Evolutionary conservation across 2,329 filamentous ascomycete species (phyloP), one percentile per base, ranked within the genome.

Genomic region (Penicillium sp.): DNA sequence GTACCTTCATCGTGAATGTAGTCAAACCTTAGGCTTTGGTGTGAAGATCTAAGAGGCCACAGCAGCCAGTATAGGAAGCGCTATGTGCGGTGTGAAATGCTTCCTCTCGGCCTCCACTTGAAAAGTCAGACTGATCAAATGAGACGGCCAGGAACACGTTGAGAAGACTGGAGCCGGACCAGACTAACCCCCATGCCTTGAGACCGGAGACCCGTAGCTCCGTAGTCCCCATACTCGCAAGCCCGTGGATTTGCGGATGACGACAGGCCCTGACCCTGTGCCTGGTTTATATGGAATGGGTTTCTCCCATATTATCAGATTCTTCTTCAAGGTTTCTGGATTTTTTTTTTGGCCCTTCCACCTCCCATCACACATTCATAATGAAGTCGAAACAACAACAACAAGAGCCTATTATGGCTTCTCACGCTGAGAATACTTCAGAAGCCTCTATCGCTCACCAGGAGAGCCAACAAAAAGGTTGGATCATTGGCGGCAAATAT

Each of bases 401-500:
- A 42, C 63, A 60, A 21, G 18, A 21, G 43, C 64, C 63, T 1
- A 58, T 55, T 24, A 58, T 58, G 42, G 49, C 64, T 29, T 63
- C 63, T 23, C 64, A 67, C 42, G 57, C 52, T 15, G 64, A 67
- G 52, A 61, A 57, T 41, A 52, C 61, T 23, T 50, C 60, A 16
- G 38, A 52, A 26, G 41, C 43, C 43, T 50, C 38, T 38, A 46
- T 42, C 41, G 44, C 36, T 49, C 47, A 57, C 10, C 31, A 56
- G 6, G 56, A 54, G 36, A 41, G 46, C 38, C 29, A 45, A 16
- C 47, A 57, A 8, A 55, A 60, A 39, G 60, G 58, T 7, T 56
- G 57, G 24, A 59, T 69, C 7, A 54, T 65, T 26, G 66, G 66
- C 42, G 65, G 65, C n/a, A 67, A 67, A 46, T 55, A 64, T 47